Percentiles rank a stretch among this genome's conserved stretches.
phyloP scores from a whole-genome alignment of 306 rosid species.

The Castanopsis chinensis region DNA sequence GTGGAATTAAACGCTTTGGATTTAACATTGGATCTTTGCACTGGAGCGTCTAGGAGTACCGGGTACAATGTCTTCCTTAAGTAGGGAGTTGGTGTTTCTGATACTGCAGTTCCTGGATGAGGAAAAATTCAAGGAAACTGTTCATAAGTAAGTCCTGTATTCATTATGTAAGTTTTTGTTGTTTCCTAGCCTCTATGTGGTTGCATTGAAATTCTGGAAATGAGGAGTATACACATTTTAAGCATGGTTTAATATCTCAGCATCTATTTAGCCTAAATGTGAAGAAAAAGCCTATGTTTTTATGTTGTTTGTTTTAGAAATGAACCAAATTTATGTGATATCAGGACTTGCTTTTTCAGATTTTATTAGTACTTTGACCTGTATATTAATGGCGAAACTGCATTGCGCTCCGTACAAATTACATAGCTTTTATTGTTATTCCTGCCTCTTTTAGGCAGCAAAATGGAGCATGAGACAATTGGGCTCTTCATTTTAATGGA shows the following conservation, averaged over 20 bases:
- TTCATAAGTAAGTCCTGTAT: conserved; percentile 35
- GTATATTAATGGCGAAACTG: neutral
- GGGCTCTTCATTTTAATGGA: neutral
- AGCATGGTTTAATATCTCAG: neutral
- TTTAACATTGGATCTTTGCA: conserved; percentile 29
- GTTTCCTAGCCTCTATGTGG: neutral
- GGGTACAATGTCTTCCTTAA: conserved; percentile 48
- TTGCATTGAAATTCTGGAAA: neutral
- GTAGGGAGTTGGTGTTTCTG: conserved; percentile 48
- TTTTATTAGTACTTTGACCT: neutral
- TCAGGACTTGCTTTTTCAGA: neutral
- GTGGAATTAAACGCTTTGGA: neutral
- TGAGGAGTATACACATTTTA: neutral
- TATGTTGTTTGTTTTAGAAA: neutral
- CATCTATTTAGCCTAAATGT: neutral
- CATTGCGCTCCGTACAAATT: neutral
- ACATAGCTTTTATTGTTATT: neutral
- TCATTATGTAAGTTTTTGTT: neutral
- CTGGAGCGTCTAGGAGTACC: conserved; percentile 47
- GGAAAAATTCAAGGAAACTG: conserved; percentile 48
- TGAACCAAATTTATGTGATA: neutral
- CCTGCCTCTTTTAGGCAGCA: neutral
- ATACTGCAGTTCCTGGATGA: conserved; percentile 46
- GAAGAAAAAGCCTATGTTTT: neutral
- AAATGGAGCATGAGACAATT: conserved; percentile 1